These are phyloP conservation scores for Auriscalpium microsporum DNA, from an alignment of 768 basidiomycete genomes.

Conservation along the genomic window DNA sequence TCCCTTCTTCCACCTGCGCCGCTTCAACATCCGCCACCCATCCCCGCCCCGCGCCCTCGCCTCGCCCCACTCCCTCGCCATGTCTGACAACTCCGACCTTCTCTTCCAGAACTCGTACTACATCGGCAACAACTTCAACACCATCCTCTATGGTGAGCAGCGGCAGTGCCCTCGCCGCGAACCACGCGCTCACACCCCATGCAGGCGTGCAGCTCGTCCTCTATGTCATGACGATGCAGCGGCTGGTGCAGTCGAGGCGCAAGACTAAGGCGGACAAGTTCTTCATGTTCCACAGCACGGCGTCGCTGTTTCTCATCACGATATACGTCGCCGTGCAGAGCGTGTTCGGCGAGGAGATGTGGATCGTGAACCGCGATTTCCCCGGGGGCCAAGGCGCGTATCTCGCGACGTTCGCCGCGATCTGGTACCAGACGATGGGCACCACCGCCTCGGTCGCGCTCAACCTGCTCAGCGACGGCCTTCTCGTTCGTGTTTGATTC, in stretches of 20 bases:
- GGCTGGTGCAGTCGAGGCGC: conserved; percentile 2
- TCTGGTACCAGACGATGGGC: conserved; percentile 26
- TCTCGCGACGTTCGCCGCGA: conserved; percentile 18
- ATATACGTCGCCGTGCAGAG: conserved; percentile 21
- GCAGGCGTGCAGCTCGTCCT: conserved; percentile 20
- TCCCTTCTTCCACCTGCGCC: no score
- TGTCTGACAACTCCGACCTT: background rate
- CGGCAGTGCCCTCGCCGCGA: background rate
- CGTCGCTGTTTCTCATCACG: conserved; percentile 25
- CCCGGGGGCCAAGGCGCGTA: conserved; percentile 31
- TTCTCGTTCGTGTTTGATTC: conserved; percentile 25
- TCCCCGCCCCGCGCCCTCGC: no score
- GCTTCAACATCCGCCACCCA: no score
- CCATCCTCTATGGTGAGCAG: conserved; percentile 19
- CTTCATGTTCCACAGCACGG: conserved; percentile 18
- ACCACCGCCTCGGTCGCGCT: conserved; percentile 8
- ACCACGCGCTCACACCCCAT: background rate
- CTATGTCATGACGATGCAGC: conserved; percentile 18
- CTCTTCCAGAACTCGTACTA: conserved; percentile 18
- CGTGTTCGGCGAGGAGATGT: conserved; percentile 28
- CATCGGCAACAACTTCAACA: conserved; percentile 21
- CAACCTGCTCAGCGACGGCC: conserved; percentile 29
- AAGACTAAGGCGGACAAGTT: conserved; percentile 8
- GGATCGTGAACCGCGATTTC: conserved; percentile 24
- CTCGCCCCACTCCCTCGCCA: no score